Percentiles rank a stretch among this genome's conserved stretches.
These are phyloP conservation scores for Scheffersomyces lignicola DNA, from an alignment of 1,139 yeast species.

Conservation along the genomic window DNA sequence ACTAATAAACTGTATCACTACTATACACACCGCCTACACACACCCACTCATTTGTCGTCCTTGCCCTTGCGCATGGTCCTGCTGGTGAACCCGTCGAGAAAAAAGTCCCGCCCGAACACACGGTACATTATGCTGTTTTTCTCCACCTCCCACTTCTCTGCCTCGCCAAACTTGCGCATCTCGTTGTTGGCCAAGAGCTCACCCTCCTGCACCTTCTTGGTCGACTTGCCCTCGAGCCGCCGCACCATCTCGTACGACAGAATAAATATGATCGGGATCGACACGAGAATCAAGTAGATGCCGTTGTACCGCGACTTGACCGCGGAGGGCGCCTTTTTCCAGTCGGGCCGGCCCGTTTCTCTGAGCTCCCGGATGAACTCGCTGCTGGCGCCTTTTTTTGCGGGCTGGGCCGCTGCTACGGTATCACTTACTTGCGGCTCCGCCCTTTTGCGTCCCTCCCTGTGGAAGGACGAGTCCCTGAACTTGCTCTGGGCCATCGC, in stretches of 20 bases:
- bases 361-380: slow-evolving; percentile 36
- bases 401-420: slow-evolving; percentile 10
- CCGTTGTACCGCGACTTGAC: slow-evolving; percentile 41
- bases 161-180: slow-evolving; percentile 37
- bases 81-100: slow-evolving; percentile 48
- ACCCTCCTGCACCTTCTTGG: slow-evolving; percentile 44
- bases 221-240: slow-evolving; percentile 42
- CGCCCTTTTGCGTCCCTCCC: slow-evolving; percentile 23
- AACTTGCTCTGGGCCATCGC: slow-evolving; percentile 6
- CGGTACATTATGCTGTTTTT: slow-evolving; percentile 37
- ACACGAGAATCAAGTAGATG: slow-evolving; percentile 37
- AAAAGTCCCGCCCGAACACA: slow-evolving; percentile 45
- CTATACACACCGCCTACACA: no score
- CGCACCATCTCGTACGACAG: slow-evolving; percentile 39
- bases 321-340: slow-evolving; percentile 47
- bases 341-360: slow-evolving; percentile 44
- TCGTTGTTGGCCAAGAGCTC: slow-evolving; percentile 36
- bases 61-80: slow-evolving; percentile 30
- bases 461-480: slow-evolving; percentile 32
- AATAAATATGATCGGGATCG: slow-evolving; percentile 38
- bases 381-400: slow-evolving; percentile 12
- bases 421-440: slow-evolving; percentile 6
- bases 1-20: no score
- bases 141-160: slow-evolving; percentile 43
- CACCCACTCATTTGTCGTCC: slow-evolving; percentile 6